phyloP scores from a whole-genome alignment of 768 basidiomycete genomes.

The Russula ochroleuca region DNA sequence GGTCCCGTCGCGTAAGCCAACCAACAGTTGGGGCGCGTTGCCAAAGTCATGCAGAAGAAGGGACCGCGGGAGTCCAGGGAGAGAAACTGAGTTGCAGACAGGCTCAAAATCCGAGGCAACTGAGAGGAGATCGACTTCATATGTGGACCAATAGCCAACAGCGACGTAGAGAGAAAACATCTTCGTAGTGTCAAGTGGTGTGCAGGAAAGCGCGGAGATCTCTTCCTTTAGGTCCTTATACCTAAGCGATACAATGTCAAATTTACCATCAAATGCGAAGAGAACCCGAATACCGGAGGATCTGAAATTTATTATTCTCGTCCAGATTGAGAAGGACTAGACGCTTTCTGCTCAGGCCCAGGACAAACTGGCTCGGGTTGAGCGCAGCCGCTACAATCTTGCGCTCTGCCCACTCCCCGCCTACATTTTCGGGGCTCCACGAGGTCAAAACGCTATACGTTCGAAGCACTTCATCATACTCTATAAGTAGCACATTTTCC shows the following conservation, averaged over 20 bases:
- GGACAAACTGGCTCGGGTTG: constrained; percentile 61
- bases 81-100: constrained; percentile 37
- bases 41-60: constrained; percentile 59
- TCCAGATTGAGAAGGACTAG: constrained; percentile 50
- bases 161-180: constrained; percentile 48
- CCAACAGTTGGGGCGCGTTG: constrained; percentile 54
- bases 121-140: constrained; percentile 54
- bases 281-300: constrained; percentile 33
- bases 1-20: constrained; percentile 73
- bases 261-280: background rate
- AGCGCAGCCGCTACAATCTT: constrained; percentile 66
- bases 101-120: constrained; percentile 34
- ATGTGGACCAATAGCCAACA: constrained; percentile 75
- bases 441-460: constrained; percentile 41
- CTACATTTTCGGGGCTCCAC: constrained; percentile 37
- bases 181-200: constrained; percentile 47
- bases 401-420: constrained; percentile 30
- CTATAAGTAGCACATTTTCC: constrained; percentile 49
- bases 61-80: constrained; percentile 46
- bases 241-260: constrained; percentile 5
- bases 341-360: constrained; percentile 54
- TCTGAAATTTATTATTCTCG: constrained; percentile 37
- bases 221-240: constrained; percentile 37
- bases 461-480: constrained; percentile 46
- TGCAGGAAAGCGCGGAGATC: constrained; percentile 67